Conservation (phyloP, 225 moss, liverwort and hornwort species). For the Bryoerythrophyllum caledonicum region DNA sequence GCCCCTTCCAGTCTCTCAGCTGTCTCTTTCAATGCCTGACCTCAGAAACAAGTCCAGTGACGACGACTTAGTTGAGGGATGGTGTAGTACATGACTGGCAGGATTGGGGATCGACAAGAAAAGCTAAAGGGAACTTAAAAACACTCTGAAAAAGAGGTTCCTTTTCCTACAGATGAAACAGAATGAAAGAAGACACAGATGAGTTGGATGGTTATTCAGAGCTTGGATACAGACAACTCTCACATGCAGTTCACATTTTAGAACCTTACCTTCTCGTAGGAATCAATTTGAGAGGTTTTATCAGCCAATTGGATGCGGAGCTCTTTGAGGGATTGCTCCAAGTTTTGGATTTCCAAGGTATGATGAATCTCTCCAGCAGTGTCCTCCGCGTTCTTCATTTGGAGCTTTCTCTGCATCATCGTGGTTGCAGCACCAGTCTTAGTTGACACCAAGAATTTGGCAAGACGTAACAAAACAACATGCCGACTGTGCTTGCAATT, state of each 20-base stretch:
- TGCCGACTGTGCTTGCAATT: not conserved
- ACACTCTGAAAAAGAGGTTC: not conserved
- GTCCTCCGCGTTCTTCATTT: constrained; percentile 78
- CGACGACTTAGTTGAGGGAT: constrained; percentile 5
- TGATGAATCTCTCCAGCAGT: constrained; percentile 82
- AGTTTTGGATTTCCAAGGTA: constrained; percentile 76
- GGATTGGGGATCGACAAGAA: not conserved
- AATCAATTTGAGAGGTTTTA: constrained; percentile 69
- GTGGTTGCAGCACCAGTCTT: not conserved
- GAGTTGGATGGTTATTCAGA: not conserved
- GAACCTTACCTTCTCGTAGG: constrained; percentile 31
- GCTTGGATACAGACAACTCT: not conserved
- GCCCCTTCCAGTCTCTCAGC: constrained; percentile 83
- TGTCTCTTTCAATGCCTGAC: constrained; percentile 80
- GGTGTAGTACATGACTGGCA: not conserved
- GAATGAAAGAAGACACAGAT: not conserved
- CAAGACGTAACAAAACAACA: not conserved
- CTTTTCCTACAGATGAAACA: not conserved
- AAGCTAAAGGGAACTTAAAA: not conserved
- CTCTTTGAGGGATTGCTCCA: constrained; percentile 80
- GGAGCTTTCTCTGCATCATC: constrained; percentile 68
- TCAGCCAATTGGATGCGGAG: constrained; percentile 65
- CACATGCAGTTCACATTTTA: constrained; percentile 2
- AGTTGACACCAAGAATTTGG: not conserved
- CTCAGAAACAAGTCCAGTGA: too few relatives aligned